Evolutionary conservation across 2,329 filamentous ascomycete genomes (phyloP).

Genomic region (Acephala macrosclerotiorum): DNA sequence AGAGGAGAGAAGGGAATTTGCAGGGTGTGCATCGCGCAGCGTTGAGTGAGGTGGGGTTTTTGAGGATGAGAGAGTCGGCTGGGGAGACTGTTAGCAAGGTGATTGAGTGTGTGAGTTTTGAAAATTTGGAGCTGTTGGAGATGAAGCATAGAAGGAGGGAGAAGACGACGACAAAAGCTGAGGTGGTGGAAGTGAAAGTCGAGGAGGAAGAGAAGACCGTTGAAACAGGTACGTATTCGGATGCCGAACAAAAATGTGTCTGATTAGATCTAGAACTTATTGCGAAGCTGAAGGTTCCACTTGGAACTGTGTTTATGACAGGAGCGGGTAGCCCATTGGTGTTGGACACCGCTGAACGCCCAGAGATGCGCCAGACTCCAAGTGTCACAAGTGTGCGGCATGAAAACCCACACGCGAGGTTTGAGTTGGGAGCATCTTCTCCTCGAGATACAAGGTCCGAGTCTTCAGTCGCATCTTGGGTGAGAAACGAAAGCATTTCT

Average conservation of each 20-base stretch:
- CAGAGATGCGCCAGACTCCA: not conserved
- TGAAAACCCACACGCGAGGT: not conserved
- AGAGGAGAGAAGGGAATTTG: slow-evolving; percentile 1
- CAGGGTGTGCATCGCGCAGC: not conserved
- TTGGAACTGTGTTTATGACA: not conserved
- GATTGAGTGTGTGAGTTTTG: slow-evolving; percentile 1
- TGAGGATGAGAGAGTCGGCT: not conserved
- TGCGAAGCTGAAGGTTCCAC: too few species aligned
- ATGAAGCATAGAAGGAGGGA: not conserved
- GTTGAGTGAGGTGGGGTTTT: not conserved
- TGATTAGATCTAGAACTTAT: not conserved
- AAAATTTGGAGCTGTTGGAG: not conserved
- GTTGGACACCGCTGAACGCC: not conserved
- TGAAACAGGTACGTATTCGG: not conserved
- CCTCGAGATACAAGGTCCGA: not conserved
- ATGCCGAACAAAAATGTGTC: not conserved
- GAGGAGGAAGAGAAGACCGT: not conserved
- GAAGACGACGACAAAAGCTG: not conserved
- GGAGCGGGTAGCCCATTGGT: not conserved
- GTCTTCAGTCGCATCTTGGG: not conserved
- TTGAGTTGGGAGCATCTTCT: not conserved
- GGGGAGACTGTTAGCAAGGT: not conserved
- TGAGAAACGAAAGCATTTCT: not conserved
- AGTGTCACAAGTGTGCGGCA: not conserved
- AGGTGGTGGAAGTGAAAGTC: not conserved